Evolutionary conservation across 2,329 filamentous ascomycete species (phyloP).

Genomic region (Colletotrichum horii): DNA sequence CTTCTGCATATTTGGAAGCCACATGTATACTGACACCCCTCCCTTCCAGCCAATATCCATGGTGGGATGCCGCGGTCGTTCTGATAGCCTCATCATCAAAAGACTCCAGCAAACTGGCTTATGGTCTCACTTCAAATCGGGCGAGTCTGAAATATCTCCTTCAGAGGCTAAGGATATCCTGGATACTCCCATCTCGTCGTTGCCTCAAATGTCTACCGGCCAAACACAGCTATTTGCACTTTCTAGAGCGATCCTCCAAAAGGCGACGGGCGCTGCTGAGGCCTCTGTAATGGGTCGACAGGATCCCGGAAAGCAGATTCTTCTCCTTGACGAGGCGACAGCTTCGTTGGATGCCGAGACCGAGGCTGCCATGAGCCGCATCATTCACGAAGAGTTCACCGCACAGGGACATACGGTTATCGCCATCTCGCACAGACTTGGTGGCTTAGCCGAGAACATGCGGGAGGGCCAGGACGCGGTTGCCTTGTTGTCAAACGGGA

Average conservation of each 20-base stretch:
- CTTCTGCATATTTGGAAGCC: no score
- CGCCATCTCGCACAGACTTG: background rate
- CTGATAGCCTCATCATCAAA: background rate
- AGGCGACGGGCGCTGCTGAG: accelerated
- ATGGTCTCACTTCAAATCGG: background rate
- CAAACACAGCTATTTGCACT: background rate
- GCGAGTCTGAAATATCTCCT: background rate
- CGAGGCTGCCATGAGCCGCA: background rate
- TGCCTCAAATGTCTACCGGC: constrained; percentile 9
- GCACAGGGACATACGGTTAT: background rate
- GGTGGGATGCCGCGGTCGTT: background rate
- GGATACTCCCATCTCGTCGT: background rate
- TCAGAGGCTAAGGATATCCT: background rate
- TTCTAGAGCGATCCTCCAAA: background rate
- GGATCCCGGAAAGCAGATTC: background rate
- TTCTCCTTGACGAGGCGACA: background rate
- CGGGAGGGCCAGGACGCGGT: background rate
- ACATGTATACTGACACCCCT: background rate
- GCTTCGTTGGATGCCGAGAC: background rate
- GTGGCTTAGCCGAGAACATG: background rate
- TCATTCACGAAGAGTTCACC: background rate
- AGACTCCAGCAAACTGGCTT: background rate
- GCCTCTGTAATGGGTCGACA: accelerated
- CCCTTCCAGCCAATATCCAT: background rate
- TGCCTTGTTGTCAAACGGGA: background rate